Evolutionary conservation across 164 flowering plant genomes (phyloP).

Genomic region (Nymphaea thermarum): DNA sequence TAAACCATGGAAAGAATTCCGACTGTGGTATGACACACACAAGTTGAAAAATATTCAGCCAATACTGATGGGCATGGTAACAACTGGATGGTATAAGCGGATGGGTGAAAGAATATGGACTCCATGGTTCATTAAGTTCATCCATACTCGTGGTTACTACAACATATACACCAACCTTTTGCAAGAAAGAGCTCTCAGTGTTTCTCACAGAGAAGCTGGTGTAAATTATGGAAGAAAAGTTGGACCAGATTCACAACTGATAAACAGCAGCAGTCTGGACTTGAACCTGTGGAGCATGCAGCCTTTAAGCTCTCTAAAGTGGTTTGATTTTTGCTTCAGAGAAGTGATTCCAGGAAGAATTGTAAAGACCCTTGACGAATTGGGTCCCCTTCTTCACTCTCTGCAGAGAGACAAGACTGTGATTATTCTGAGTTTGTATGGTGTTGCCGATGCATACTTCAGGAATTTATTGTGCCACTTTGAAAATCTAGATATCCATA

Average conservation of each 20-base stretch:
- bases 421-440: conserved; percentile 41
- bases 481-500: conserved; percentile 52
- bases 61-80: conserved; percentile 84
- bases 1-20: conserved; percentile 96
- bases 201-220: conserved; percentile 89
- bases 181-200: conserved; percentile 69
- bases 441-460: conserved; percentile 17
- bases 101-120: conserved; percentile 97
- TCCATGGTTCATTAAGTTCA: conserved; percentile 96
- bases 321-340: conserved; percentile 94
- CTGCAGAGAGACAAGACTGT: conserved; percentile 45
- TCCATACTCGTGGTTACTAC: conserved; percentile 75
- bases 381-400: conserved; percentile 38
- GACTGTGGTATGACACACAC: conserved; percentile 82
- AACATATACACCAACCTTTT: conserved; percentile 79
- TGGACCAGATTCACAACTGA: conserved; percentile 84
- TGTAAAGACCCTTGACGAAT: conserved; percentile 34
- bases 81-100: conserved; percentile 94
- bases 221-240: conserved; percentile 91
- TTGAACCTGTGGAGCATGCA: conserved; percentile 37
- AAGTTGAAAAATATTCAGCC: conserved; percentile 79
- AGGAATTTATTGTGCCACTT: conserved; percentile 77
- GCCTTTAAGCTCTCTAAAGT: conserved; percentile 48
- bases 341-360: conserved; percentile 58
- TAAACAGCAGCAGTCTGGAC: conserved; percentile 41